Evolutionary conservation across 371 early-diverging fungal genomes (phyloP).

Genomic region (Massospora cicadina): DNA sequence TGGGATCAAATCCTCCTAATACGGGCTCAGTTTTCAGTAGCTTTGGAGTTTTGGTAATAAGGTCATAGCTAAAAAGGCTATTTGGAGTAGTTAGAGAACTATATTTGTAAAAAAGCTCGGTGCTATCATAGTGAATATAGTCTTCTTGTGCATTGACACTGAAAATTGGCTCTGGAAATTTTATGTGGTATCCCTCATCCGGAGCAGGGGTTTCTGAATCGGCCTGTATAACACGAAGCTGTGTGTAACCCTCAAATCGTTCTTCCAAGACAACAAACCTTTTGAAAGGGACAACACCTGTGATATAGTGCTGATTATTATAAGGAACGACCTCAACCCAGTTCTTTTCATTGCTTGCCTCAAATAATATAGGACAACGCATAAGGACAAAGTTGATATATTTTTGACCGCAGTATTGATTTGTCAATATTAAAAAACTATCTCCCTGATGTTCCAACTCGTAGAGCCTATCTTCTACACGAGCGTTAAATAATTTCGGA

Average conservation of each 20-base stretch:
- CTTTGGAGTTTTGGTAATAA: constrained; percentile 22
- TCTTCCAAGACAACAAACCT: constrained; percentile 30
- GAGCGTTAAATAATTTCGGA: constrained; percentile 22
- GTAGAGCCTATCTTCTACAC: constrained; percentile 26
- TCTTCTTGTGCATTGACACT: constrained; percentile 28
- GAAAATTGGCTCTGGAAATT: constrained; percentile 37
- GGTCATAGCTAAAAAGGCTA: constrained; percentile 33
- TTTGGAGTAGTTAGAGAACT: constrained; percentile 31
- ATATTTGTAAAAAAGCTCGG: constrained; percentile 25
- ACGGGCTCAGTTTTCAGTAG: constrained; percentile 29
- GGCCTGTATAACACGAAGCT: constrained; percentile 25
- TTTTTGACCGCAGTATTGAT: constrained; percentile 19
- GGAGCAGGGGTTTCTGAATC: not conserved
- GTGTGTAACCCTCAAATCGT: constrained; percentile 35
- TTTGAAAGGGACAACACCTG: not conserved
- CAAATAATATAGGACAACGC: constrained; percentile 32
- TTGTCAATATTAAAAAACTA: constrained; percentile 32
- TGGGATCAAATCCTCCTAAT: not conserved
- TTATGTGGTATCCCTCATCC: constrained; percentile 16
- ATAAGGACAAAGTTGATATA: constrained; percentile 28
- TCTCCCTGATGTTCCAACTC: constrained; percentile 21
- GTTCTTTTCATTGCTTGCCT: constrained; percentile 19
- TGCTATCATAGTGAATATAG: constrained; percentile 19
- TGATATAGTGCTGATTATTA: not conserved
- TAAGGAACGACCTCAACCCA: constrained; percentile 4